Conservation (phyloP, 73 alveolate species). For the Urostyla sp. region DNA sequence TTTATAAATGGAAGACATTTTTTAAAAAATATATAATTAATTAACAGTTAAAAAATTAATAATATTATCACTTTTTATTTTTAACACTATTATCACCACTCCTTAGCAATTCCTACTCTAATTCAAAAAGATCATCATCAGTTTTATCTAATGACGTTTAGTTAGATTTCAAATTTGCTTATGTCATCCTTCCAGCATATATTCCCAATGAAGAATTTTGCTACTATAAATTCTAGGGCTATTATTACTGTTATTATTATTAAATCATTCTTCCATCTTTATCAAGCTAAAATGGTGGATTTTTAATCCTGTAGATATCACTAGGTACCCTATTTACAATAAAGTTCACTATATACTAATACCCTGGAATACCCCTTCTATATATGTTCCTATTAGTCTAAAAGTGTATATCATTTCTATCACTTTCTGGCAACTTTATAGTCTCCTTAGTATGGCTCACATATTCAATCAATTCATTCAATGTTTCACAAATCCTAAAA, state of each 20-base stretch:
- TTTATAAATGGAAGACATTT: too few species aligned
- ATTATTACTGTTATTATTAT: background rate
- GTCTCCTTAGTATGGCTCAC: conserved; percentile 38
- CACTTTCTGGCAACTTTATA: conserved; percentile 51
- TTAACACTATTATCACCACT: too few species aligned
- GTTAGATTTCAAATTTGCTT: background rate
- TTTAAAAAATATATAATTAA: too few species aligned
- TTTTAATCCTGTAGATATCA: conserved; percentile 51
- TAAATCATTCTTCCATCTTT: background rate
- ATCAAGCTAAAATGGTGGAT: conserved; percentile 34
- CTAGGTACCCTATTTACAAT: conserved; percentile 66
- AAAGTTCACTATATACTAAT: conserved; percentile 56
- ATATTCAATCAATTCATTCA: conserved; percentile 48
- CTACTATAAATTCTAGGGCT: background rate
- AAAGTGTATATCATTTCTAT: conserved; percentile 60
- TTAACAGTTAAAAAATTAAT: too few species aligned
- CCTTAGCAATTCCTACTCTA: too few species aligned
- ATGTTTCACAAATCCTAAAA: conserved; percentile 36
- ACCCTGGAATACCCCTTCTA: conserved; percentile 47
- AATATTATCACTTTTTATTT: too few species aligned
- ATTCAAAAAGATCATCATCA: too few species aligned
- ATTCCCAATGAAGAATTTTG: background rate
- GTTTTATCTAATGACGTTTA: background rate
- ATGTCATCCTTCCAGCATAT: background rate
- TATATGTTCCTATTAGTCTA: conserved; percentile 27